Conservation (phyloP, 495 filamentous ascomycete species). For the Neurospora sp. region DNA sequence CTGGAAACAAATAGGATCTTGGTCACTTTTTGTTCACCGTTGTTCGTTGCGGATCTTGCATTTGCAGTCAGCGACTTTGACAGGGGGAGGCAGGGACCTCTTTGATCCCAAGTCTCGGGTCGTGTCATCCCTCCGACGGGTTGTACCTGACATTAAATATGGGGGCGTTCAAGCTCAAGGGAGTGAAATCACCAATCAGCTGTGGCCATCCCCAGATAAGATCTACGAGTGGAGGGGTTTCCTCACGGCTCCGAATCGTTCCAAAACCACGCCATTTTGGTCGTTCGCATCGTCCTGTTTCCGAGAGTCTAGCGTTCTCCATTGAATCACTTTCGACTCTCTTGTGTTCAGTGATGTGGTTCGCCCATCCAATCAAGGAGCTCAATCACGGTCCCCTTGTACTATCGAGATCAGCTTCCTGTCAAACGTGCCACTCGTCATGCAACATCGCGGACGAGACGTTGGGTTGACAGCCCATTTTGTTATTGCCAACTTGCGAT, state of each 20-base stretch:
- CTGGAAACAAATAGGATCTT: background rate
- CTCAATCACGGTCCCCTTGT: background rate
- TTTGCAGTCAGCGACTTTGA: background rate
- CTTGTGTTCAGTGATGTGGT: background rate
- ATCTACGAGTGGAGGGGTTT: background rate
- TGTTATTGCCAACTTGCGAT: background rate
- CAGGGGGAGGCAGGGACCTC: background rate
- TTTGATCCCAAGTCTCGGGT: background rate
- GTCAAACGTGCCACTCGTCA: background rate
- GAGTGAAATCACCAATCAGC: background rate
- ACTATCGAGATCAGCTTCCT: background rate
- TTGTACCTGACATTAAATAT: background rate
- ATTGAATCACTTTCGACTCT: background rate
- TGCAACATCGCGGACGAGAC: background rate
- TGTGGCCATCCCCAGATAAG: background rate
- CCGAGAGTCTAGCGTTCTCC: slow-evolving; percentile 12
- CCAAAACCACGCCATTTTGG: background rate
- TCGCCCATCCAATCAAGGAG: background rate
- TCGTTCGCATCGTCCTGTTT: background rate
- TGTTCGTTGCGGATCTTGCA: background rate
- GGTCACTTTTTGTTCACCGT: background rate
- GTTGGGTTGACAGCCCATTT: background rate
- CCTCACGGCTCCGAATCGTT: background rate
- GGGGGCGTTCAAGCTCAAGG: background rate
- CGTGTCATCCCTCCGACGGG: background rate